Conservation (phyloP, 2,329 filamentous ascomycete genomes). For the Colletotrichum eremochloae region DNA sequence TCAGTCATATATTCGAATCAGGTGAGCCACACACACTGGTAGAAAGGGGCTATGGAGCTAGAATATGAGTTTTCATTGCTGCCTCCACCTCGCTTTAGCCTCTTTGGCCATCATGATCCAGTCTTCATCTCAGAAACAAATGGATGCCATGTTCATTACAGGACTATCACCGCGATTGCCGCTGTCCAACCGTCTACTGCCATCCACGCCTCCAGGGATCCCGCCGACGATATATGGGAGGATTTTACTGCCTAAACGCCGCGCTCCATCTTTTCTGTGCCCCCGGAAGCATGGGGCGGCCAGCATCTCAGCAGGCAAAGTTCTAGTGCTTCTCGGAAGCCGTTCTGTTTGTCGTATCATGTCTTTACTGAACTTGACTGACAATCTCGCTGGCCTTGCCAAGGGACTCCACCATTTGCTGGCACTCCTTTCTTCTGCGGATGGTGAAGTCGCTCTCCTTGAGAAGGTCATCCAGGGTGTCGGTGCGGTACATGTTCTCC, state of each 20-base stretch:
- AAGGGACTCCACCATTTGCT: slow-evolving; percentile 98
- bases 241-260: slow-evolving; percentile 37
- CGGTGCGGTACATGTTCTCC: slow-evolving; percentile 95
- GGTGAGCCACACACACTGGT: background rate
- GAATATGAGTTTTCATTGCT: slow-evolving; percentile 34
- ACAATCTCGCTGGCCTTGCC: slow-evolving; percentile 95
- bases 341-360: slow-evolving; percentile 16
- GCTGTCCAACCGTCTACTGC: slow-evolving; percentile 28
- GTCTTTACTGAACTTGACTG: slow-evolving; percentile 74
- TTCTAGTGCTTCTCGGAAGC: slow-evolving; percentile 31
- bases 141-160: slow-evolving; percentile 40
- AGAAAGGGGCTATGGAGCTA: background rate
- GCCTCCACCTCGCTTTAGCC: slow-evolving; percentile 22
- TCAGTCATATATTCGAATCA: background rate
- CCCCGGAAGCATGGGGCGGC: slow-evolving; percentile 38
- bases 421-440: slow-evolving; percentile 95
- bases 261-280: slow-evolving; percentile 35
- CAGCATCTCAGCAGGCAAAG: slow-evolving; percentile 29
- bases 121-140: slow-evolving; percentile 37
- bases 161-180: slow-evolving; percentile 34
- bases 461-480: slow-evolving; percentile 91
- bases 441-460: slow-evolving; percentile 99
- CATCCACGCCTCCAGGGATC: slow-evolving; percentile 35
- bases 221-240: slow-evolving; percentile 38
- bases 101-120: slow-evolving; percentile 28